Percentiles rank a stretch among this genome's conserved stretches.
Conservation (phyloP, 176 grass and related monocot genomes). For the Aegilops sharonensis region DNA sequence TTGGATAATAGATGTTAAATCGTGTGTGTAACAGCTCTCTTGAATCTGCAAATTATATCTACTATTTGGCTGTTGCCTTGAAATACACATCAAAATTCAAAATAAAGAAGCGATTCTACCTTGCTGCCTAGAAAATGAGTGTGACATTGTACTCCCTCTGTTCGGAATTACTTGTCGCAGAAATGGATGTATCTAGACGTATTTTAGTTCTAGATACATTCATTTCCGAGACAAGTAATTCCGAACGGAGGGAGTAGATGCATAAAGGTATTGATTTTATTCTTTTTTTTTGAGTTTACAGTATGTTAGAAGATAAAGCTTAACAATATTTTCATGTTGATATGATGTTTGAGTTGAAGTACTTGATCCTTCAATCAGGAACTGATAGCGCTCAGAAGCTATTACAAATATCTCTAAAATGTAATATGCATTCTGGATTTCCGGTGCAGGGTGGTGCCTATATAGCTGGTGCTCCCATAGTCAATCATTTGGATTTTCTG, state of each 20-base stretch:
- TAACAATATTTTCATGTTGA: not conserved
- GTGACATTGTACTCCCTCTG: not conserved
- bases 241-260: not conserved
- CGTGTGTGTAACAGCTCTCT: not conserved
- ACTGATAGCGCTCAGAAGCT: not conserved
- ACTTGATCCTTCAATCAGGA: not conserved
- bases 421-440: too few species aligned
- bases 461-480: too few species aligned
- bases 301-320: not conserved
- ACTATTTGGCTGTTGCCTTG: not conserved
- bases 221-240: too few species aligned
- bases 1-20: not conserved
- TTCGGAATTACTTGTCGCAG: too few species aligned
- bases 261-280: not conserved
- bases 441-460: too few species aligned
- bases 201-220: too few species aligned
- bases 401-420: too few species aligned
- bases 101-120: not conserved
- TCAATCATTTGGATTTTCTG: too few species aligned
- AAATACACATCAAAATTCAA: not conserved
- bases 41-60: not conserved
- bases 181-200: too few species aligned
- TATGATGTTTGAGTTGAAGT: not conserved
- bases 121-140: not conserved
- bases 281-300: not conserved